Evolutionary conservation across 75 land plant species (phyloP).

Genomic region (Azolla pinnata): DNA sequence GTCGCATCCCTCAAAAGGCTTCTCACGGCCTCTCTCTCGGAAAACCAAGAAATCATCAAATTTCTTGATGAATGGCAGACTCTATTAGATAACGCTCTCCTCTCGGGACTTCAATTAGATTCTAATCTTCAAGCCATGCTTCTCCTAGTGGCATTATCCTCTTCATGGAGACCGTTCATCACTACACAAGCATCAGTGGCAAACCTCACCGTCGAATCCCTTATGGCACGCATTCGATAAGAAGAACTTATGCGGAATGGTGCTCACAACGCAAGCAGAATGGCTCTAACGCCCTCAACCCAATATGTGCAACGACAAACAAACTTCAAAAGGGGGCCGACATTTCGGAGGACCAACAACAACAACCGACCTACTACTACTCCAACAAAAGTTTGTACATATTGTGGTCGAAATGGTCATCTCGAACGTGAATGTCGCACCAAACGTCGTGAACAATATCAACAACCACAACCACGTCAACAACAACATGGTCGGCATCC

Average conservation of each 20-base stretch:
- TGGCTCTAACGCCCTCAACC: not conserved
- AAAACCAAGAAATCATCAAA: not conserved
- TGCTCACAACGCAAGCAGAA: not conserved
- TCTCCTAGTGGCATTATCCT: not conserved
- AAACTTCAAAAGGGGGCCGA: not conserved
- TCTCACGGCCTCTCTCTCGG: not conserved
- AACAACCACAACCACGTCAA: not conserved
- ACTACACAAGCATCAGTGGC: constrained; percentile 4
- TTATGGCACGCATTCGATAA: not conserved
- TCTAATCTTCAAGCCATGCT: constrained; percentile 2
- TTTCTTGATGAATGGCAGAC: constrained; percentile 1
- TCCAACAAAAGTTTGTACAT: not conserved
- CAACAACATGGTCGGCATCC: not conserved
- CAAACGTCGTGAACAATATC: too few relatives aligned
- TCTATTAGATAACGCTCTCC: not conserved
- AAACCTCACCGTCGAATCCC: not conserved
- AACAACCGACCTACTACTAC: not conserved
- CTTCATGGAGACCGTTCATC: not conserved
- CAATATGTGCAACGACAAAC: not conserved
- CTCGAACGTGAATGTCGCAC: not conserved
- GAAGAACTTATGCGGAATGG: not conserved
- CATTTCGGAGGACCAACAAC: not conserved
- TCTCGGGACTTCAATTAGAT: not conserved
- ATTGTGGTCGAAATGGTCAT: not conserved
- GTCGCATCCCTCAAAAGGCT: not conserved